A percentile compares a stretch with the other conserved stretches of the same genome.
These are phyloP conservation scores for Smallanthus sonchifolius DNA, from an alignment of 129 eudicot species.

Conservation along the genomic window DNA sequence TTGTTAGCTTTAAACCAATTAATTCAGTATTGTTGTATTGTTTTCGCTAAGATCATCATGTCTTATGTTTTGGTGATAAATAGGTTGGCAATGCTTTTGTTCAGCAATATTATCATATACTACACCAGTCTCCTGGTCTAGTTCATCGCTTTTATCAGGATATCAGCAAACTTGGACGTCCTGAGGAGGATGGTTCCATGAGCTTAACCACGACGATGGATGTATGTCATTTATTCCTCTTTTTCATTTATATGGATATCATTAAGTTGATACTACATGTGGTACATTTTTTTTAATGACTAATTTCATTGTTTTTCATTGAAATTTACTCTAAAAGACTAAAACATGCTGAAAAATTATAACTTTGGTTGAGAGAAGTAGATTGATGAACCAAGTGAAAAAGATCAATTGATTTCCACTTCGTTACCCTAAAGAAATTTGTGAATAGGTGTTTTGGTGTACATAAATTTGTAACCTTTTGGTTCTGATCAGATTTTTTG, in stretches of 20 bases:
- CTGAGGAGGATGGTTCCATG: conserved; percentile 69
- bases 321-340: background rate
- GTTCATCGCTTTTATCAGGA: conserved; percentile 81
- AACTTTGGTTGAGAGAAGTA: conserved; percentile 1
- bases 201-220: conserved; percentile 70
- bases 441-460: background rate
- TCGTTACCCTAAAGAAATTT: background rate
- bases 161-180: conserved; percentile 78
- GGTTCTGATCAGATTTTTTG: background rate
- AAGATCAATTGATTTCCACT: background rate
- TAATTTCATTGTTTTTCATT: background rate
- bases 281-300: background rate
- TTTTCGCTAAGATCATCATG: background rate
- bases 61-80: conserved; percentile 3
- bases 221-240: conserved; percentile 31
- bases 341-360: background rate
- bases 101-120: conserved; percentile 68
- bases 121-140: conserved; percentile 71
- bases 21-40: background rate
- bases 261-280: background rate
- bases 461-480: background rate
- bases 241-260: background rate
- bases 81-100: conserved; percentile 91
- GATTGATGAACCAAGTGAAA: background rate
- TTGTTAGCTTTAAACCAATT: background rate